Conservation (phyloP, 352 stramenopile genomes). For the Discostella stelligera region DNA sequence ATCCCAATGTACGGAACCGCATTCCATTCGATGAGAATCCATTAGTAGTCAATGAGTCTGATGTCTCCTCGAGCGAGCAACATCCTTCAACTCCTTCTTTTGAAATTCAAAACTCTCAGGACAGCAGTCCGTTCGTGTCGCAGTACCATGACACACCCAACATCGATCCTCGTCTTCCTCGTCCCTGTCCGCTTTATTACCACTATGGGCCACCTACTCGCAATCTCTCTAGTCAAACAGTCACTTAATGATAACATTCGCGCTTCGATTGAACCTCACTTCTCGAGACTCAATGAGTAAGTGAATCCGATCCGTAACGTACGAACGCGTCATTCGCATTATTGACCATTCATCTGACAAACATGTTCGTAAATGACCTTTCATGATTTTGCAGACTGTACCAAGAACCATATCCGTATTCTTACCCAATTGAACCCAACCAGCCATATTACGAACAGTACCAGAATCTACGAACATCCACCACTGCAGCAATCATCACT, state of each 20-base stretch:
- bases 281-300: neutral
- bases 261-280: neutral
- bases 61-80: neutral
- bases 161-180: neutral
- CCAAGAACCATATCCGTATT: conserved; percentile 16
- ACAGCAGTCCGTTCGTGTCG: too few species aligned
- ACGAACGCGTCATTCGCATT: neutral
- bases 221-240: neutral
- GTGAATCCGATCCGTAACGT: neutral
- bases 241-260: conserved; percentile 11
- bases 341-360: neutral
- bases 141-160: neutral
- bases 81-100: neutral
- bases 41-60: neutral
- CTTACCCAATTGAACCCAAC: neutral
- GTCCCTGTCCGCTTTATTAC: conserved; percentile 11
- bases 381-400: neutral
- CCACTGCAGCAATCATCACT: conserved; percentile 7
- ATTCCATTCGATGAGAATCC: neutral
- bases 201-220: conserved; percentile 13
- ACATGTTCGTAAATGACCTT: neutral
- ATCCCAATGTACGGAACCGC: neutral
- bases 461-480: neutral
- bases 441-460: conserved; percentile 13
- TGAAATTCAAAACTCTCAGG: neutral